Conservation (phyloP, 768 basidiomycete genomes). For the Neoboletus brunneissimus region DNA sequence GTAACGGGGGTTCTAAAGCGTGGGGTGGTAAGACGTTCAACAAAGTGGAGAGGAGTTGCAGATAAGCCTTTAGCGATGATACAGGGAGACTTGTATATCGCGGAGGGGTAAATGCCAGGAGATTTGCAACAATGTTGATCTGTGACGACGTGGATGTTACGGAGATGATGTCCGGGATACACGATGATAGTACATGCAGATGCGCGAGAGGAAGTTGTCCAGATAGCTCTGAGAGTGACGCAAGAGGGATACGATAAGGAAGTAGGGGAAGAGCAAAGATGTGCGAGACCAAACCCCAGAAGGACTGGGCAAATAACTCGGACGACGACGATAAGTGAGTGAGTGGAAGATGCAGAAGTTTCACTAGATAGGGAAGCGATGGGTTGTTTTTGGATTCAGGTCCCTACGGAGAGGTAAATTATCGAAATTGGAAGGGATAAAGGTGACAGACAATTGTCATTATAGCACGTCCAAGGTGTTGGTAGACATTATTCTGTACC, state of each 20-base stretch:
- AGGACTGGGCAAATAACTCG: constrained; percentile 24
- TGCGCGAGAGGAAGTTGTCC: constrained; percentile 57
- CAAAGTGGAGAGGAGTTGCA: constrained; percentile 49
- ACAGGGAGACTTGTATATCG: constrained; percentile 52
- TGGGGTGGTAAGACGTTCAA: constrained; percentile 52
- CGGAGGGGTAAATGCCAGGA: constrained; percentile 61
- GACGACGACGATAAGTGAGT: constrained; percentile 32
- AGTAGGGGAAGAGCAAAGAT: constrained; percentile 76
- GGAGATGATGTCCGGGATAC: constrained; percentile 30
- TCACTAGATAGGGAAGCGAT: constrained; percentile 29
- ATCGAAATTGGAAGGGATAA: not conserved
- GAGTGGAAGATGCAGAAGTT: constrained; percentile 26
- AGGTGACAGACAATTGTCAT: constrained; percentile 46
- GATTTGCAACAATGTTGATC: constrained; percentile 70
- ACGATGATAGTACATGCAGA: constrained; percentile 33
- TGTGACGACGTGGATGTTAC: constrained; percentile 31
- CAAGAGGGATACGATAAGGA: constrained; percentile 68
- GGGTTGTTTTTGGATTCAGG: constrained; percentile 48
- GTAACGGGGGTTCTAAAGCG: constrained; percentile 46
- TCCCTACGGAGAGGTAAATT: constrained; percentile 40
- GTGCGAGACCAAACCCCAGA: constrained; percentile 44
- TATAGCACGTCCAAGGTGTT: constrained; percentile 18
- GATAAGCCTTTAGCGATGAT: constrained; percentile 48
- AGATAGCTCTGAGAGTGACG: constrained; percentile 61
- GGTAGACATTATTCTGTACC: constrained; percentile 46